These are phyloP conservation scores for Vaccinium myrtillus DNA, from an alignment of 148 eudicot genomes.

Conservation along the genomic window DNA sequence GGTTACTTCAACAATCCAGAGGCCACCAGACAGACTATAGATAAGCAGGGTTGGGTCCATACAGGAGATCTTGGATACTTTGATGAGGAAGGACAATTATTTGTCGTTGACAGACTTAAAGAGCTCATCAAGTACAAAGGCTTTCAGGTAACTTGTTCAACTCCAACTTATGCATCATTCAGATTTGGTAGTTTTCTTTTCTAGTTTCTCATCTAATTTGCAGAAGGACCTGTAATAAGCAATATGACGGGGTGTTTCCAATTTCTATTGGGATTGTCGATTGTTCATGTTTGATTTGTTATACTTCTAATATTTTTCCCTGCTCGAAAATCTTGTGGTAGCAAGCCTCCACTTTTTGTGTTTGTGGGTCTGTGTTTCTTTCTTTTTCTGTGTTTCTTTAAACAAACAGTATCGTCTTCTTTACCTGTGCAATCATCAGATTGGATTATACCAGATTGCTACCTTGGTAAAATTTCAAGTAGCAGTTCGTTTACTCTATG, in stretches of 20 bases:
- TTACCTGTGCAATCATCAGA: neutral
- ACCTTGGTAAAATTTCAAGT: no score
- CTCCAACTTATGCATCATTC: neutral
- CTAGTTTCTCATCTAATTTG: neutral
- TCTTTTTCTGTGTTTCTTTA: neutral
- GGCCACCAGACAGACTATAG: constrained; percentile 68
- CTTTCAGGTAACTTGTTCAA: constrained; percentile 47
- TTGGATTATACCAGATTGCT: neutral
- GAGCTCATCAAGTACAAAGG: constrained; percentile 90
- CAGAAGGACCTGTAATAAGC: neutral
- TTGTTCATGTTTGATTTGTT: neutral
- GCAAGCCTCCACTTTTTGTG: neutral
- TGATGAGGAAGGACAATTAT: constrained; percentile 70
- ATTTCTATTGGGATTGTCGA: neutral
- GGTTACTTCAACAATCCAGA: constrained; percentile 68
- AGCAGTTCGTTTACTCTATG: no score
- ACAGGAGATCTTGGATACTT: constrained; percentile 90
- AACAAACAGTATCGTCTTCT: neutral
- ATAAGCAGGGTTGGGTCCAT: constrained; percentile 70
- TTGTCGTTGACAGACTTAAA: constrained; percentile 72
- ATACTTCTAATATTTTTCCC: neutral
- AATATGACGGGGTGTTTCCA: neutral
- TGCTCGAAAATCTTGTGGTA: neutral
- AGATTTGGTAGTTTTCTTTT: neutral
- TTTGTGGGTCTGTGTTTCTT: neutral